Base-by-base conservation (phyloP, 2,329 filamentous ascomycete species). In the Zymoseptoria tritici region DNA sequence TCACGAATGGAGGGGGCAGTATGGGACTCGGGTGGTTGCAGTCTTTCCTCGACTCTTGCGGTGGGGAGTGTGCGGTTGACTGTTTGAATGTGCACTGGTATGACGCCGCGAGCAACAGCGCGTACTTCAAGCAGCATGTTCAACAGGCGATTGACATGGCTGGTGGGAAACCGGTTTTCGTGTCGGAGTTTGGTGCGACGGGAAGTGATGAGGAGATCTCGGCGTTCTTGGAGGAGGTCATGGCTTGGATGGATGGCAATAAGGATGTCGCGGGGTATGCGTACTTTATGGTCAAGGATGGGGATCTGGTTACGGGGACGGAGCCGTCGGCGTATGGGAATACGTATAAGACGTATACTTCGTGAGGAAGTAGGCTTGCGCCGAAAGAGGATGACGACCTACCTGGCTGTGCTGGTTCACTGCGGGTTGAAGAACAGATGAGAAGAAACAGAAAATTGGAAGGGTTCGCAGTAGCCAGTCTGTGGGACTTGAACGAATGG, bases 11-110 rank as follows among this genome's bases (percentile, higher is more conserved):
- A 67, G 82, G 80, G 68, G 63, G 71, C 22, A 62, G 56, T 1
- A 74, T 76, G 67, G 85, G 85, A 69, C 72, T 85, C 55, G 69
- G 77, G 58, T 88, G 83, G 81, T 78, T 88, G 57, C 71, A 74
- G 60, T 59, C 71, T 50, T 88, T 81, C 73, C 71, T 86, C 61
- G 60, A 63, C 6, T 77, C 78, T 4, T 88, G 85, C 73, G 46
- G 49, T 20, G 46, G 19, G n/a, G 58, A 62, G 22, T 67, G 65
- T 56, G 55, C 59, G 46, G 79, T 81, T 60, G 83, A 87, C 73
- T 86, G 85, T 72, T 80, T 84, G 73, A 78, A 79, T 70, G 76
- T 83, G 52, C 85, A 88, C 75, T 87, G 84, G 83, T 88, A 88
- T 75, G 81, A 80, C 57, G 64, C 64, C 49, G 75, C 79, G 16